These are phyloP conservation scores for Coemansia sp. DNA, from an alignment of 192 early-diverging fungal genomes.

Conservation along the genomic window DNA sequence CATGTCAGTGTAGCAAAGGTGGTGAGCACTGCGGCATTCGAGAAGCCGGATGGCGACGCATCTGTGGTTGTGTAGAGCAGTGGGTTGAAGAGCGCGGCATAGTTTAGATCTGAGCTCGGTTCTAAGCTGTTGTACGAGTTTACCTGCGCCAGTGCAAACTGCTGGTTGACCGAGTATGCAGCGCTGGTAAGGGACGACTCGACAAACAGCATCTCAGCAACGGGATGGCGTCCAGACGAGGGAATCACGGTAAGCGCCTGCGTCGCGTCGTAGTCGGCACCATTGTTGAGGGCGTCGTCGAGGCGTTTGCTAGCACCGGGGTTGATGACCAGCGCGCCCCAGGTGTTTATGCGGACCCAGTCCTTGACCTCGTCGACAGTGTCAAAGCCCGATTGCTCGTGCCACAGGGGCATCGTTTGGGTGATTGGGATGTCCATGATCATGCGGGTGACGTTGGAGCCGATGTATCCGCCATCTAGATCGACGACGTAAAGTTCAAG, in stretches of 20 bases:
- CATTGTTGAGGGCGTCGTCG: conserved; percentile 19
- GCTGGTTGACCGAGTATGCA: conserved; percentile 14
- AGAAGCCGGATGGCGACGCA: conserved; percentile 30
- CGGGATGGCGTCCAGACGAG: conserved; percentile 30
- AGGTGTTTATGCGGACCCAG: conserved; percentile 30
- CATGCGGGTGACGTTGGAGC: conserved; percentile 32
- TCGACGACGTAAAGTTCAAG: conserved; percentile 38
- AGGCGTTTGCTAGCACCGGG: conserved; percentile 26
- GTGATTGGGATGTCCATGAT: conserved; percentile 19
- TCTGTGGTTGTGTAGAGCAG: conserved; percentile 24
- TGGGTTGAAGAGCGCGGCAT: conserved; percentile 25
- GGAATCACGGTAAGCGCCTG: conserved; percentile 33
- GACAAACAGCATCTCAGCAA: conserved; percentile 41
- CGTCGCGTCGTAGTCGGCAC: conserved; percentile 22
- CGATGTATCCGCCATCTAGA: conserved; percentile 41
- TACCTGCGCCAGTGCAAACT: conserved; percentile 24
- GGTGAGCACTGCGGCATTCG: conserved; percentile 26
- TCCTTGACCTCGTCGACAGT: conserved; percentile 12
- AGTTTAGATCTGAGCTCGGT: conserved; percentile 9
- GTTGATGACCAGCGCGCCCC: conserved; percentile 51
- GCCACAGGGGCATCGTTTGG: conserved; percentile 25
- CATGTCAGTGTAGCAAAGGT: conserved; percentile 29
- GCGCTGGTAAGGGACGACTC: conserved; percentile 18
- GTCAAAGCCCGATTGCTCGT: conserved; percentile 2
- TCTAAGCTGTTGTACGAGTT: conserved; percentile 1